Evolutionary conservation across 1,139 yeast genomes (phyloP).

Genomic region (Scheffersomyces segobiensis): DNA sequence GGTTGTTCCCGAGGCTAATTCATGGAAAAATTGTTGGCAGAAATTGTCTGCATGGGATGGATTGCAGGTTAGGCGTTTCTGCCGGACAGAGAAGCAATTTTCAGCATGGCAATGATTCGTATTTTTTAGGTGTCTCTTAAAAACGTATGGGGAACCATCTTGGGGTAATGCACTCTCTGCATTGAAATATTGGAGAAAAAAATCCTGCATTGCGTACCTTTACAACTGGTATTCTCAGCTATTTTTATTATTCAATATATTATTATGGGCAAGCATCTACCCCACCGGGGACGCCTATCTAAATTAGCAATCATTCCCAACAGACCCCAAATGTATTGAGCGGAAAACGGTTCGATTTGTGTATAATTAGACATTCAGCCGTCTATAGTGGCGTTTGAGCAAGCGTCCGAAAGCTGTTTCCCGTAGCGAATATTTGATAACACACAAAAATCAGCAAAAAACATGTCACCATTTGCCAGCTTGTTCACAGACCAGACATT

Average conservation of each 20-base stretch:
- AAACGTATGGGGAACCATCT: background rate
- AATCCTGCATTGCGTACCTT: background rate
- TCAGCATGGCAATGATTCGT: background rate
- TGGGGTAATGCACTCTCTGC: background rate
- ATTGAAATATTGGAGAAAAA: background rate
- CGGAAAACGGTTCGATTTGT: background rate
- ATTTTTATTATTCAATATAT: no score
- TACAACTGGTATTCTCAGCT: background rate
- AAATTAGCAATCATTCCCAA: background rate
- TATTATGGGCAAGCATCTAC: background rate
- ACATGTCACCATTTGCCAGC: background rate
- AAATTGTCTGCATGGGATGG: background rate
- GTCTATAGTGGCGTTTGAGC: background rate
- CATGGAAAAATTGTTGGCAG: background rate
- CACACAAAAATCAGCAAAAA: background rate
- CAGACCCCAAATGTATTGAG: background rate
- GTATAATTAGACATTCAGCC: background rate
- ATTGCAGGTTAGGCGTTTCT: background rate
- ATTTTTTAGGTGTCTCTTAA: background rate
- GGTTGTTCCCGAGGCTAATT: background rate
- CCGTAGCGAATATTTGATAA: background rate
- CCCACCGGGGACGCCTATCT: background rate
- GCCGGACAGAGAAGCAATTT: background rate
- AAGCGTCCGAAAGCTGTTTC: background rate
- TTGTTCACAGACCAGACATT: background rate